Evolutionary conservation across 2,329 filamentous ascomycete genomes (phyloP).

Genomic region (Fusarium foetens): DNA sequence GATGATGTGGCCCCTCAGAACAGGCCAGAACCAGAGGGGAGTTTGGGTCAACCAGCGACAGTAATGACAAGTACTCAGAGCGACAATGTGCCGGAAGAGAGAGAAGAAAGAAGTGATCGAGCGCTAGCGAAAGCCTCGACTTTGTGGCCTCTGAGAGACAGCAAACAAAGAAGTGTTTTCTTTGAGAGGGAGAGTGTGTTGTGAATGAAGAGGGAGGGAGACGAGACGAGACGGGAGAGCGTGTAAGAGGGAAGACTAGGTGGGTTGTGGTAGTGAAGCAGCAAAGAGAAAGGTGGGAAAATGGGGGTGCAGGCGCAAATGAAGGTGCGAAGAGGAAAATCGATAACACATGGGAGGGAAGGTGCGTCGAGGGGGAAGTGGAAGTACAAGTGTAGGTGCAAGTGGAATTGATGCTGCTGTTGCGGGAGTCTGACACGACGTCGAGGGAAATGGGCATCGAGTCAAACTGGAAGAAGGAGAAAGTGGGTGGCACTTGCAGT

Average conservation of each 20-base stretch:
- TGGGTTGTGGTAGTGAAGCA: slow-evolving; percentile 43
- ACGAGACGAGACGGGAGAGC: slow-evolving; percentile 40
- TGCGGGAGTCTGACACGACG: slow-evolving; percentile 44
- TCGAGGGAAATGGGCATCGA: slow-evolving; percentile 39
- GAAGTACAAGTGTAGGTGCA: slow-evolving; percentile 36
- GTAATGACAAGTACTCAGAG: slow-evolving; percentile 38
- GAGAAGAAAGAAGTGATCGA: slow-evolving; percentile 50
- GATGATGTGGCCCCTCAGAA: slow-evolving; percentile 50
- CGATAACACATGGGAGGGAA: slow-evolving; percentile 28
- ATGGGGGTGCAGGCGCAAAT: slow-evolving; percentile 39
- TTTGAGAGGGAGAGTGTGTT: slow-evolving; percentile 40
- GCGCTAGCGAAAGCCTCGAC: slow-evolving; percentile 62
- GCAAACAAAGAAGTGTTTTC: slow-evolving; percentile 34
- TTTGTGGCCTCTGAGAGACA: slow-evolving; percentile 37
- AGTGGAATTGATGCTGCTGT: slow-evolving; percentile 42
- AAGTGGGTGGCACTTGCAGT: slow-evolving; percentile 32
- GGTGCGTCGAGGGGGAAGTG: slow-evolving; percentile 32
- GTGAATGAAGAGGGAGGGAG: slow-evolving; percentile 37
- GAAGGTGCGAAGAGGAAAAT: slow-evolving; percentile 43
- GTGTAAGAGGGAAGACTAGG: slow-evolving; percentile 44
- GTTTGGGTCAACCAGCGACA: slow-evolving; percentile 39
- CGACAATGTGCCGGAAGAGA: slow-evolving; percentile 33
- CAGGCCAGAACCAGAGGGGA: slow-evolving; percentile 40
- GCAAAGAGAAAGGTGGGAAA: slow-evolving; percentile 31
- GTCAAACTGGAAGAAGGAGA: slow-evolving; percentile 40